Percentiles rank a stretch among this genome's conserved stretches.
Conservation (phyloP, 495 filamentous ascomycete species). For the Xylaria scruposa region DNA sequence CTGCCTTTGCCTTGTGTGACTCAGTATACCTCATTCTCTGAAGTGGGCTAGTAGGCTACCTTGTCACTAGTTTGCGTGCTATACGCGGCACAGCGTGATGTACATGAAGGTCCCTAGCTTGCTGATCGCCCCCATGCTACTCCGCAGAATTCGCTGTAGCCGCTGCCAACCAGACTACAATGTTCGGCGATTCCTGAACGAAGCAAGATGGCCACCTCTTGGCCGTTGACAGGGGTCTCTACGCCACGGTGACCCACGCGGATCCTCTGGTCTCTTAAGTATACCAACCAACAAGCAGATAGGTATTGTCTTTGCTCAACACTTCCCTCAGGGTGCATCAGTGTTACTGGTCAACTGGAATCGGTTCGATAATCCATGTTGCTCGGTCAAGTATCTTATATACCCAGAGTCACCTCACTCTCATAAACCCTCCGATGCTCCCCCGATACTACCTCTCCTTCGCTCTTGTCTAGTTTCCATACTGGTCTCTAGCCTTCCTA, state of each 20-base stretch:
- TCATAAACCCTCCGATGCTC: constrained; percentile 35
- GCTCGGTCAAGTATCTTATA: constrained; percentile 39
- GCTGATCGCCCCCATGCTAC: constrained; percentile 25
- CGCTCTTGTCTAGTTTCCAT: constrained; percentile 16
- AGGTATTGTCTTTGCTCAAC: constrained; percentile 1
- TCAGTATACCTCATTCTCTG: constrained; percentile 5
- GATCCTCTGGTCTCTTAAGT: constrained; percentile 34
- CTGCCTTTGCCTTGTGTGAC: constrained; percentile 24
- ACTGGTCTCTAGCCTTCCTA: constrained; percentile 8
- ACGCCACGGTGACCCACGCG: constrained; percentile 36
- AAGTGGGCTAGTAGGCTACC: neutral
- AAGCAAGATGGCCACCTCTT: constrained; percentile 27
- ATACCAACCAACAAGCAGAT: constrained; percentile 26
- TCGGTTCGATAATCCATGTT: constrained; percentile 33
- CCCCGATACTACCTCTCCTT: constrained; percentile 34
- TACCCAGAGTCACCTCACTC: constrained; percentile 39
- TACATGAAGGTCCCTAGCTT: constrained; percentile 19
- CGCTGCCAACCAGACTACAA: constrained; percentile 23
- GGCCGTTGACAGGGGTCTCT: constrained; percentile 27
- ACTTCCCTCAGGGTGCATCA: constrained; percentile 28
- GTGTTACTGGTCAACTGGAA: constrained; percentile 34
- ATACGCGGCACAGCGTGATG: constrained; percentile 4
- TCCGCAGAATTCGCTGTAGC: constrained; percentile 27
- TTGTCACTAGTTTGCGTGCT: constrained; percentile 4
- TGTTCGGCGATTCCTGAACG: constrained; percentile 28